A percentile compares a stretch with the other conserved stretches of the same genome.
Conservation (phyloP, 2,329 filamentous ascomycete species). For the Beauveria sp. region DNA sequence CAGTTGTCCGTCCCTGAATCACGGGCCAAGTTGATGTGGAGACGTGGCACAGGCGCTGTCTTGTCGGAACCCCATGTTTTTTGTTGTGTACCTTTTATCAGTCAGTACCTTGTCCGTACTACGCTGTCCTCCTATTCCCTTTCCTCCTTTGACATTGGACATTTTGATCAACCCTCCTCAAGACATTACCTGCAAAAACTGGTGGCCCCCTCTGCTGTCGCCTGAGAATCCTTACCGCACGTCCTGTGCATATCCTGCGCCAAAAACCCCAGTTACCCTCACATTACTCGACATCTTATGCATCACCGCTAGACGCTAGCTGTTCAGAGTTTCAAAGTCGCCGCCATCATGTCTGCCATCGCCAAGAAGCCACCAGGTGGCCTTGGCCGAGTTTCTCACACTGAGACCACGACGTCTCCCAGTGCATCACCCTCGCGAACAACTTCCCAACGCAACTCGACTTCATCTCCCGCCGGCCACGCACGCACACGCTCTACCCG, state of each 20-base stretch:
- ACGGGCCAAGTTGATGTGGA: constrained; percentile 9
- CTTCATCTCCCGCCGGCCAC: constrained; percentile 34
- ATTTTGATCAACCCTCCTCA: background rate
- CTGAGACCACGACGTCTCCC: constrained; percentile 28
- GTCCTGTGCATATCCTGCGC: constrained; percentile 1
- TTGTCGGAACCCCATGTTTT: constrained; percentile 11
- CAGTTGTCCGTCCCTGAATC: constrained; percentile 6
- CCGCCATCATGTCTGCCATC: constrained; percentile 39
- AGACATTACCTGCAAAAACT: background rate
- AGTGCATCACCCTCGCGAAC: constrained; percentile 31
- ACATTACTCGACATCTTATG: constrained; percentile 4
- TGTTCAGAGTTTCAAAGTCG: background rate
- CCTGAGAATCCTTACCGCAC: constrained; percentile 7
- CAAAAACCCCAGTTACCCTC: background rate
- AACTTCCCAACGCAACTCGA: constrained; percentile 36
- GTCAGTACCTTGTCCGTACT: background rate
- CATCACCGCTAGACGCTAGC: constrained; percentile 8
- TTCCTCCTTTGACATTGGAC: constrained; percentile 6
- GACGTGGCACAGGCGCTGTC: constrained; percentile 4
- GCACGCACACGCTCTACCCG: constrained; percentile 59
- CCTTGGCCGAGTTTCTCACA: constrained; percentile 37
- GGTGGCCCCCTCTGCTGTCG: background rate
- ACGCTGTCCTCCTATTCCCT: constrained; percentile 6
- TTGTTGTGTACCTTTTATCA: constrained; percentile 2
- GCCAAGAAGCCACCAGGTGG: constrained; percentile 46